A percentile compares a stretch with the other conserved stretches of the same genome.
These are phyloP conservation scores for Cladorrhinum sp. DNA, from an alignment of 2,329 filamentous ascomycete species.

Conservation along the genomic window DNA sequence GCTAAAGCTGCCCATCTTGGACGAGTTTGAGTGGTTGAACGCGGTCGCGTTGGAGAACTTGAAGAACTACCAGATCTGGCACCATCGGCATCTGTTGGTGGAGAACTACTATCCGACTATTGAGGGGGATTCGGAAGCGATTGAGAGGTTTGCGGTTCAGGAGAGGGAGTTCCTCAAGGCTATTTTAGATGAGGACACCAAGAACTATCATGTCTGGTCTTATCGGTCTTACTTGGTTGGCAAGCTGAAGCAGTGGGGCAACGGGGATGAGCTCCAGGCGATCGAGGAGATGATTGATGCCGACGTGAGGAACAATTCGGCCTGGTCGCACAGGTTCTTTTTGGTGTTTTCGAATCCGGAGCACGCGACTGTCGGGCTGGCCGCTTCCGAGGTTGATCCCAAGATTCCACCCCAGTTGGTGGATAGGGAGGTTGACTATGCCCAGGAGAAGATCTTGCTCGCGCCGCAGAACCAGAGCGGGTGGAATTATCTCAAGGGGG, in stretches of 20 bases:
- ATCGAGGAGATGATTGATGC: slow-evolving; percentile 69
- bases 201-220: slow-evolving; percentile 99
- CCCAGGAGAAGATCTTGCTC: slow-evolving; percentile 67
- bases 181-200: slow-evolving; percentile 83
- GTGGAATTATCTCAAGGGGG: slow-evolving; percentile 87
- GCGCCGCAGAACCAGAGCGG: slow-evolving; percentile 92
- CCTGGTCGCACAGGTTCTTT: slow-evolving; percentile 97
- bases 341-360: slow-evolving; percentile 70
- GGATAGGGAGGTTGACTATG: slow-evolving; percentile 72
- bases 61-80: slow-evolving; percentile 99
- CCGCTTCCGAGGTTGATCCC: slow-evolving; percentile 51
- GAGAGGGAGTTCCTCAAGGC: slow-evolving; percentile 73
- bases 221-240: slow-evolving; percentile 74
- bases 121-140: slow-evolving; percentile 54
- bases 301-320: slow-evolving; percentile 93
- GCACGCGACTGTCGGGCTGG: slow-evolving; percentile 44
- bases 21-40: slow-evolving; percentile 86
- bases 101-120: slow-evolving; percentile 58
- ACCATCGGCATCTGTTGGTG: slow-evolving; percentile 64
- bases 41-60: slow-evolving; percentile 75
- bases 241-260: slow-evolving; percentile 64
- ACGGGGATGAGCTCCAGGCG: slow-evolving; percentile 62
- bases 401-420: slow-evolving; percentile 61
- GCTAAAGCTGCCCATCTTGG: slow-evolving; percentile 60
- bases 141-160: slow-evolving; percentile 56